Conservation (phyloP, 306 rosid genomes). For the Echinosophora koreensis region DNA sequence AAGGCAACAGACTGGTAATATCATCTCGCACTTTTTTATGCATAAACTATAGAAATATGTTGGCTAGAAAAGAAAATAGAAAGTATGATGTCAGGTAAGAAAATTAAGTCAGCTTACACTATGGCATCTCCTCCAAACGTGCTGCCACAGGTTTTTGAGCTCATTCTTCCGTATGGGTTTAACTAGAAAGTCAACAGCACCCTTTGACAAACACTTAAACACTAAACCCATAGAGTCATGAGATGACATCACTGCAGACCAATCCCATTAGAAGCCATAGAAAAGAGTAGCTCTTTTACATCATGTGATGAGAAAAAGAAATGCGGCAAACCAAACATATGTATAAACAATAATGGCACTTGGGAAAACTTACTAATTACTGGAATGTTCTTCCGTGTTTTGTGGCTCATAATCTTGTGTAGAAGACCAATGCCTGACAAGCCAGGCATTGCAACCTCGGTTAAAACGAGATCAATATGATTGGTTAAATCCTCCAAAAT, state of each 20-base stretch:
- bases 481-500: constrained; percentile 80
- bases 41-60: constrained; percentile 14
- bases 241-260: constrained; percentile 98
- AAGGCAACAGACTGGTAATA: constrained; percentile 34
- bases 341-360: constrained; percentile 26
- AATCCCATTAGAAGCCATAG: constrained; percentile 59
- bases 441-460: constrained; percentile 92
- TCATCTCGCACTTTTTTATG: constrained; percentile 24
- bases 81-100: constrained; percentile 6
- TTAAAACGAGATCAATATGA: constrained; percentile 84
- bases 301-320: constrained; percentile 56
- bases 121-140: constrained; percentile 98
- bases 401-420: constrained; percentile 87
- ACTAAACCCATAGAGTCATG: constrained; percentile 96
- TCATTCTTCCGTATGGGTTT: constrained; percentile 98
- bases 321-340: constrained; percentile 41
- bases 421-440: constrained; percentile 88
- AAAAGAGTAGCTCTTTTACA: constrained; percentile 47
- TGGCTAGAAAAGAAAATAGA: constrained; percentile 26
- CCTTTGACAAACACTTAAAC: constrained; percentile 97
- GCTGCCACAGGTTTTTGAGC: constrained; percentile 99
- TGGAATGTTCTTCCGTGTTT: constrained; percentile 77
- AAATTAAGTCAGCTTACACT: constrained; percentile 71
- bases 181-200: constrained; percentile 94
- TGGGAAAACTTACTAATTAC: constrained; percentile 82